Base-by-base conservation (phyloP, 352 stramenopile species). In the Aphanomyces astaci region DNA sequence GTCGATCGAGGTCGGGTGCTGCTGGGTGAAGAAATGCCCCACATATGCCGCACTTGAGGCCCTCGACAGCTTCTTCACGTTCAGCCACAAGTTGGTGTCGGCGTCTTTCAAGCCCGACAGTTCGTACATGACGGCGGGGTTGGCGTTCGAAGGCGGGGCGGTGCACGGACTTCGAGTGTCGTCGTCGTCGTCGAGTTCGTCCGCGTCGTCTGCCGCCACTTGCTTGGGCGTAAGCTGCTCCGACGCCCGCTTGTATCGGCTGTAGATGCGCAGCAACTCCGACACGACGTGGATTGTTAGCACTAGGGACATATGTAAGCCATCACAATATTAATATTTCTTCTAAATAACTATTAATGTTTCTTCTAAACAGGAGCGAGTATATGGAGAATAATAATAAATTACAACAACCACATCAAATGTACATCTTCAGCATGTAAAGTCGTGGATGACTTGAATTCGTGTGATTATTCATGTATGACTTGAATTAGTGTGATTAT, bases 101-200 rank as follows among this genome's bases (percentile, higher is more conserved):
- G 78, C 76, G 43, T 78, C 75, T 3, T 82, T 78, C 0, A 94
- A 70, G 27, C 82, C 77, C 17, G 72, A 71, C n/a, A 94, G 70
- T 64, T 87, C 90, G 74, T 94, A 94, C 86, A 94, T 94, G 1
- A 84, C 76, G 25, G 81, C 79, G 25, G 90, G 84, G 7, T 74
- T 85, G 9, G 59, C 62, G 10, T 80, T 86, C 9, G 87, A 77
- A 7, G 84, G 79, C 7, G 79, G 78, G 3, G 81, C 88, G 32
- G 72, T 77, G 22, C 79, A 70, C 40, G n/a, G n/a, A n/a, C n/a
- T n/a, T n/a, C 86, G 88, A 13, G 85, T 78, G 28, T 94, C 85
- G 0, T 72, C 48, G 53, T 75, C 63, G 32, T 71, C 63, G 19
- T 40, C 53, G 33, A 72, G 39, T 19, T 59, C 48, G 4, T 63